Conservation (phyloP, 768 basidiomycete genomes). For the Agrocybe praecox region DNA sequence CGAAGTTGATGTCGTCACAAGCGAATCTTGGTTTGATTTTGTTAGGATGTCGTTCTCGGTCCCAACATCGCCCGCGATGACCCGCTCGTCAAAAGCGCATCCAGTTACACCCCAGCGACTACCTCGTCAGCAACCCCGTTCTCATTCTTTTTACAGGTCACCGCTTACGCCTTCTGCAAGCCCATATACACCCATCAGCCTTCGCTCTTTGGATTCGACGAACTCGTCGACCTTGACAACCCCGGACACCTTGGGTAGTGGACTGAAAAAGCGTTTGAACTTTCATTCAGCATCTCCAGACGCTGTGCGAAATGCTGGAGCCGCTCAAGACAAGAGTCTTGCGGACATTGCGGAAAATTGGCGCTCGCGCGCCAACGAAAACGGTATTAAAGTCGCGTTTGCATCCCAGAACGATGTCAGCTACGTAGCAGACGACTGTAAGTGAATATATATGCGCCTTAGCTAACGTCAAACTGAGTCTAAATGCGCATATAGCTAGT, state of each 20-base stretch:
- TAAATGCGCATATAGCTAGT: slow-evolving; percentile 53
- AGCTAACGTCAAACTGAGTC: slow-evolving; percentile 17
- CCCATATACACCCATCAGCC: slow-evolving; percentile 72
- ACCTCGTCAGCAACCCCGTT: slow-evolving; percentile 45
- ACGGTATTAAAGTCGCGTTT: slow-evolving; percentile 67
- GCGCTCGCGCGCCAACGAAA: slow-evolving; percentile 70
- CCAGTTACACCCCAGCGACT: slow-evolving; percentile 72
- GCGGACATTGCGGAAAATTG: slow-evolving; percentile 70
- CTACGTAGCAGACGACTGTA: slow-evolving; percentile 48
- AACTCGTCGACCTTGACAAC: slow-evolving; percentile 60
- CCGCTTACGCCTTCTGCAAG: slow-evolving; percentile 63
- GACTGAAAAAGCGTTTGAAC: slow-evolving; percentile 41
- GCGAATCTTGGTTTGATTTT: slow-evolving; percentile 19
- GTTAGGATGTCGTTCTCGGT: slow-evolving; percentile 40
- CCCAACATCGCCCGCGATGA: slow-evolving; percentile 48
- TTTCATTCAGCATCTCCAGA: slow-evolving; percentile 47
- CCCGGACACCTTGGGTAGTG: slow-evolving; percentile 47
- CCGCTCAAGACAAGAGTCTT: slow-evolving; percentile 46
- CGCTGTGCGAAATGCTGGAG: slow-evolving; percentile 29
- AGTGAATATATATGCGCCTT: slow-evolving; percentile 25
- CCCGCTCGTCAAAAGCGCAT: slow-evolving; percentile 40
- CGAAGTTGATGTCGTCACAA: slow-evolving; percentile 22
- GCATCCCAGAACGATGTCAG: slow-evolving; percentile 51
- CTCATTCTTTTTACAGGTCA: slow-evolving; percentile 53
- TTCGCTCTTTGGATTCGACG: slow-evolving; percentile 61